Evolutionary conservation across 345 rosid species (phyloP), one percentile per base, ranked within the genome.

Genomic region (Leavenworthia alabamica): DNA sequence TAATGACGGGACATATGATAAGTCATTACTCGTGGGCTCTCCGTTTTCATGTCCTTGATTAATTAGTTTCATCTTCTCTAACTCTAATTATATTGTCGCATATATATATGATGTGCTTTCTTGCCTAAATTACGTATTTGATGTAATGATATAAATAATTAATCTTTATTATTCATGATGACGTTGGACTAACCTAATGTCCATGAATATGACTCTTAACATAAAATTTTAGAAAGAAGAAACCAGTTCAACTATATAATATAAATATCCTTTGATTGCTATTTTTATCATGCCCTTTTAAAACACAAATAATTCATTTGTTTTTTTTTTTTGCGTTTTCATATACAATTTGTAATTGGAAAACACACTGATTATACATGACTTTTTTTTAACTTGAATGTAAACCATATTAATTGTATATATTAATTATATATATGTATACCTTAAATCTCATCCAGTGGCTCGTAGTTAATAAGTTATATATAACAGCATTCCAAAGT

Each of bases 51-150:
- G 55, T 36, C 8, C 48, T 56, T 56, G 39, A 66, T 66, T n/a
- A n/a, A n/a, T n/a, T 41, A 33, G 60, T 50, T 60, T 60, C 47
- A 51, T 60, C 46, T 59, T 60, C 45, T 49, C 60, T 27, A 67
- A 48, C 46, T 56, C 60, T 28, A 57, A n/a, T 37, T 47, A 57
- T 67, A 39, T 9, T 57, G 64, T 39, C 64, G 42, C 32, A n/a
- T n/a, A n/a, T n/a, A 28, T 47, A 48, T 39, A 26, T 55, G 47
- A 56, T 56, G 39, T 15, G 10, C n/a, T 56, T 56, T 13, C 31
- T 36, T 56, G 45, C 62, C 33, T 46, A 46, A 33, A 46, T 26
- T 46, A 48, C 32, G 42, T 46, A 20, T 2, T 14, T 42, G 24
- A 54, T 54, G 35, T 42, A 31, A 53, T 33, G 35, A 48, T 28